A percentile compares a stretch with the other conserved stretches of the same genome.
phyloP scores from a whole-genome alignment of 129 eudicot genomes.

The Saussurea involucrata region DNA sequence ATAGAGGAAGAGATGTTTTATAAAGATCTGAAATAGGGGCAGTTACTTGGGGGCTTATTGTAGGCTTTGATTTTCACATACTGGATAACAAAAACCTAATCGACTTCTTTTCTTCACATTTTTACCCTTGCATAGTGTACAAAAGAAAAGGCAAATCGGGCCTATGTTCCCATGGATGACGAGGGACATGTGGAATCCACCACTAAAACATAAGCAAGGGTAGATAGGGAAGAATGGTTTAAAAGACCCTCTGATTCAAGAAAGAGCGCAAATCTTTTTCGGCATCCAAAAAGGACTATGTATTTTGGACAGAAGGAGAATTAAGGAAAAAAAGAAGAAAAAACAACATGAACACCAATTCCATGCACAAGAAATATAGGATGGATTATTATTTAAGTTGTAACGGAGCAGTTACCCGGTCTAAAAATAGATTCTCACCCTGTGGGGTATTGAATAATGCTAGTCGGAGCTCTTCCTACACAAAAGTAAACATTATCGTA shows the following conservation, averaged over 20 bases:
- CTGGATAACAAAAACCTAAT: too few relatives aligned
- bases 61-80: too few relatives aligned
- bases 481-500: neutral
- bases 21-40: too few relatives aligned
- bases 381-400: neutral
- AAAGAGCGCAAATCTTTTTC: neutral
- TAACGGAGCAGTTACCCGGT: constrained; percentile 63
- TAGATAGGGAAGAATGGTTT: neutral
- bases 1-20: too few relatives aligned
- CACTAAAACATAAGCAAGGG: too few relatives aligned
- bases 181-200: too few relatives aligned
- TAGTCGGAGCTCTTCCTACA: constrained; percentile 88
- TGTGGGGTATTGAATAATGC: constrained; percentile 71
- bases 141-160: too few relatives aligned
- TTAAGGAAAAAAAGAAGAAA: neutral
- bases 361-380: neutral
- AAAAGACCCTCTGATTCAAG: neutral
- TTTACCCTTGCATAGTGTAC: too few relatives aligned
- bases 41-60: too few relatives aligned
- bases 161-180: too few relatives aligned
- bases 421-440: constrained; percentile 88
- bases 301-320: neutral
- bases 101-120: too few relatives aligned
- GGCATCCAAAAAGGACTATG: neutral
- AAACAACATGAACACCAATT: neutral